Evolutionary conservation across 2,329 filamentous ascomycete genomes (phyloP), one percentile per base, ranked within the genome.

Genomic region (Trichoderma harzianum): DNA sequence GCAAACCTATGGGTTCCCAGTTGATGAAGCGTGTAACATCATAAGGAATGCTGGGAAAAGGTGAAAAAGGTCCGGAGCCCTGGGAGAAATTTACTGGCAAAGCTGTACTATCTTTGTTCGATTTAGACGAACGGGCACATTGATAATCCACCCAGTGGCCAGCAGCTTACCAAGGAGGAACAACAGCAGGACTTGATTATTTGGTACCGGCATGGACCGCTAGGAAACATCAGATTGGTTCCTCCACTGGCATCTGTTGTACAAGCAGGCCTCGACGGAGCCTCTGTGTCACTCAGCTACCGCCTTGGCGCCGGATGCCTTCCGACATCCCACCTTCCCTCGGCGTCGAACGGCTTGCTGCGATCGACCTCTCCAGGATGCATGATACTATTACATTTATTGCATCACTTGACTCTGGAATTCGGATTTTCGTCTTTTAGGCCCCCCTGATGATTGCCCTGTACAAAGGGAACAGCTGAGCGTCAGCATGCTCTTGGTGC

Each of bases 251-350:
- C 43, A 66, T 12, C n/a, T 34, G 28, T 32, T 66, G n/a, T 7
- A 18, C 60, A 26, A 43, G 26, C 24, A 30, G 21, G 62, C 63
- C 21, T 66, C 21, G n/a, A 66, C 28, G 47, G 63, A 30, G 39
- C 43, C 43, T 66, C 43, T 53, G 21, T 67, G 30, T 69, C 55
- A 34, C 66, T 51, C 66, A 69, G 66, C 53, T 69, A 61, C 66
- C 66, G 55, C 55, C 66, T 69, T 69, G 66, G 66, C 66, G 55
- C 66, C 66, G 66, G 66, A 60, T 69, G 55, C 36, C 55, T 69
- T 69, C 66, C 66, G 66, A 69, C 28, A 69, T 69, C 55, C 66
- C 66, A 60, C 66, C 28, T 69, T 26, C 21, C 28, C 36, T 68
- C 36, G 21, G 32, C 12, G 26, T 65, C 18, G 62, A 14, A 28